phyloP scores from a whole-genome alignment of 805 yeast genomes.

The Ascoidea tarda region DNA sequence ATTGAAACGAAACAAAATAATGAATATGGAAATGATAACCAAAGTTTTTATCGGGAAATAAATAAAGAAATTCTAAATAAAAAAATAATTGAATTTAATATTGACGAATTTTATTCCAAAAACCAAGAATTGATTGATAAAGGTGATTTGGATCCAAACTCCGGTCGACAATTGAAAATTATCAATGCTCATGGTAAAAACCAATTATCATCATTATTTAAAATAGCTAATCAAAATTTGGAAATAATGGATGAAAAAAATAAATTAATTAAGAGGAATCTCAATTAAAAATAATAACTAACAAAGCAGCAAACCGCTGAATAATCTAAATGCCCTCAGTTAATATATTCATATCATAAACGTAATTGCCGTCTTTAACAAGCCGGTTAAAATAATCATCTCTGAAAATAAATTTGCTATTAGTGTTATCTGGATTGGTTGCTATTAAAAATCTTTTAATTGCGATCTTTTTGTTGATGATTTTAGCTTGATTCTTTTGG shows the following conservation, averaged over 20 bases:
- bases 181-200: constrained; percentile 18
- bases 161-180: constrained; percentile 12
- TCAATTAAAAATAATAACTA: constrained; percentile 5
- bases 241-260: constrained; percentile 13
- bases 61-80: too few species aligned
- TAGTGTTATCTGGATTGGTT: constrained; percentile 12
- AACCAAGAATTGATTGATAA: constrained; percentile 14
- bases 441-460: constrained; percentile 18
- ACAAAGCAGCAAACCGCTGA: too few species aligned
- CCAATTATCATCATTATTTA: constrained; percentile 18
- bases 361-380: constrained; percentile 12
- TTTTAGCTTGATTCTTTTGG: constrained; percentile 5
- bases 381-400: constrained; percentile 16
- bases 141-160: constrained; percentile 16
- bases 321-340: too few species aligned
- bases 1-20: background rate
- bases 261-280: constrained; percentile 9
- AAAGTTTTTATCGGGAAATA: background rate
- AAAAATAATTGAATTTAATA: constrained; percentile 16
- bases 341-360: constrained; percentile 8
- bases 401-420: constrained; percentile 16
- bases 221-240: constrained; percentile 17
- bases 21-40: background rate
- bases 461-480: constrained; percentile 13
- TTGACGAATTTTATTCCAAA: constrained; percentile 17